phyloP scores from a whole-genome alignment of 2,329 filamentous ascomycete genomes.

The Colletotrichum aenigma region DNA sequence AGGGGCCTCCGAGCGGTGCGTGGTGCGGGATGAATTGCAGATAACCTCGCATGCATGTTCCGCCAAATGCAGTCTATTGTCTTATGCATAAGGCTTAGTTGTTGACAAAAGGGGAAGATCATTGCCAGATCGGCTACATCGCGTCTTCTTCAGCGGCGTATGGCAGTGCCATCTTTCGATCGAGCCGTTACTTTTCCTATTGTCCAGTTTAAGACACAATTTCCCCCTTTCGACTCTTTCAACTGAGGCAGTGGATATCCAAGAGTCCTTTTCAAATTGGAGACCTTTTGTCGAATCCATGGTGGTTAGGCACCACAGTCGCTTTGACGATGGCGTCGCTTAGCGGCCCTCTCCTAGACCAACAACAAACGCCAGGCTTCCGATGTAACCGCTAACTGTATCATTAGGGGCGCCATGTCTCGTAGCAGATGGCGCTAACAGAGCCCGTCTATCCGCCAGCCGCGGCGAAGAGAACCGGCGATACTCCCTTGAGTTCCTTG shows the following conservation, averaged over 20 bases:
- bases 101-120: background rate
- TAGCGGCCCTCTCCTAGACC: background rate
- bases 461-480: background rate
- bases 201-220: background rate
- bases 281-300: background rate
- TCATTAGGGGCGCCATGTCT: constrained; percentile 6
- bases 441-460: background rate
- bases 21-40: background rate
- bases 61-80: background rate
- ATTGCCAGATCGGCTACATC: background rate
- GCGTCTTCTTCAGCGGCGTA: background rate
- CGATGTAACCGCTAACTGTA: constrained; percentile 11
- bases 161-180: background rate
- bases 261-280: background rate
- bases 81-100: background rate
- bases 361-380: background rate
- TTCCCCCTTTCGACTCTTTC: background rate
- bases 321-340: constrained; percentile 9
- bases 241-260: background rate
- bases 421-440: background rate
- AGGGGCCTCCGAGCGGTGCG: background rate
- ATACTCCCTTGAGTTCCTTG: background rate
- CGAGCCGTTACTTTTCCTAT: background rate
- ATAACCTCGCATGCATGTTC: background rate
- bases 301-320: background rate